Evolutionary conservation across 768 basidiomycete species (phyloP), one percentile per base, ranked within the genome.

Genomic region (Kwoniella dejecticola): DNA sequence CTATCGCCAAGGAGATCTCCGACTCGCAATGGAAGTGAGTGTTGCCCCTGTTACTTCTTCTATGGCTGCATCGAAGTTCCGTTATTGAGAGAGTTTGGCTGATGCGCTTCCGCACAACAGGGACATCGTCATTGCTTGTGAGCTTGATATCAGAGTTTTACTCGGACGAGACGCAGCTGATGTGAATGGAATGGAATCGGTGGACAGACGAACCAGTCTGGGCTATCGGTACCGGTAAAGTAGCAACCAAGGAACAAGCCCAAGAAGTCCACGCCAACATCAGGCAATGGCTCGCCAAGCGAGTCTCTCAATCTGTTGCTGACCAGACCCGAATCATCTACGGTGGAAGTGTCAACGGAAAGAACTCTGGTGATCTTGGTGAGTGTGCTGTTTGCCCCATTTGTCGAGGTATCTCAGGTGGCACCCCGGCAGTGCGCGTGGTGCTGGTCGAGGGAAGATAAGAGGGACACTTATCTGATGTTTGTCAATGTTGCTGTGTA

Each of bases 201-300:
- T 26, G 11, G 10, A 54, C 42, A 68, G 67, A 76, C 67, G 76
- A 77, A 58, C 78, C 74, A 41, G 75, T 98, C 17, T 98, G 96
- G 95, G 95, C 96, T 31, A 98, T 98, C 78, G 96, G 96, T 47
- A 97, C 95, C 12, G 95, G 95, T 66, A 95, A 89, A 79, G 94
- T 96, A 53, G 95, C 95, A 45, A 90, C 90, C 30, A 82, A 89
- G 48, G 49, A 60, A 38, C 89, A 97, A 82, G 96, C 96, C 1
- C 95, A 98, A 80, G 89, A 93, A 41, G 86, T 90, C 2, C 96
- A 99, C 75, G 84, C 83, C 38, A 85, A 88, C 62, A 87, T 94
- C 72, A 89, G 96, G 68, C 71, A 81, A 11, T 96, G 86, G 82
- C 82, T 98, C 68, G 74, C 82, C 44, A 82, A 79, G 63, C 81